A percentile compares a stretch with the other conserved stretches of the same genome.
phyloP scores from a whole-genome alignment of 1,139 yeast genomes.

The Zhuliangozyma parablackwelliae region DNA sequence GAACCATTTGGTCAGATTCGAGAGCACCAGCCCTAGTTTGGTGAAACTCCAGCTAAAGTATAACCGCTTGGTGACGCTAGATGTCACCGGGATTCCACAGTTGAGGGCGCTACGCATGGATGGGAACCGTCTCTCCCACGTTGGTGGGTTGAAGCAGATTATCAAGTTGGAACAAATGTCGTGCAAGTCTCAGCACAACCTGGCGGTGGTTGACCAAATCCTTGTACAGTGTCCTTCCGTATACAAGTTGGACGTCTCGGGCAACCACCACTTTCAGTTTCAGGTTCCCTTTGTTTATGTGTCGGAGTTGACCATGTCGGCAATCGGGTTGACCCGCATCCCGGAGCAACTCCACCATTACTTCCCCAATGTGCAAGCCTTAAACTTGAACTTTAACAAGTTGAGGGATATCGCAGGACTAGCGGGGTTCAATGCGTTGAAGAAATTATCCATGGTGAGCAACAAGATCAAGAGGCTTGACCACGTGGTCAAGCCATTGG shows the following conservation, averaged over 20 bases:
- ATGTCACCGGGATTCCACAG: constrained; percentile 29
- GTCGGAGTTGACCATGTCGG: constrained; percentile 38
- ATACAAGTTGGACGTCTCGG: constrained; percentile 35
- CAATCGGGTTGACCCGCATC: constrained; percentile 35
- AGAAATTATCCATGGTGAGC: constrained; percentile 41
- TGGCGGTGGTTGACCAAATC: constrained; percentile 16
- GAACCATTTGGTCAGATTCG: constrained; percentile 29
- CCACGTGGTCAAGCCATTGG: constrained; percentile 28
- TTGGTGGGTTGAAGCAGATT: constrained; percentile 25
- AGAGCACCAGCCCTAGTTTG: constrained; percentile 19
- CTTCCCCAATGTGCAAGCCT: constrained; percentile 45
- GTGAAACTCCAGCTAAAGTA: constrained; percentile 42
- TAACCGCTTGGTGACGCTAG: constrained; percentile 31
- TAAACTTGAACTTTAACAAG: constrained; percentile 50
- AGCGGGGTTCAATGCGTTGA: constrained; percentile 27
- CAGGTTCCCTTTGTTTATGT: constrained; percentile 31
- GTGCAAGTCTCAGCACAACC: constrained; percentile 30
- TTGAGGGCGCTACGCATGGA: constrained; percentile 46
- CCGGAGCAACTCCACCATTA: constrained; percentile 31
- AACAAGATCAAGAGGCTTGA: constrained; percentile 37
- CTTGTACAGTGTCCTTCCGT: constrained; percentile 18
- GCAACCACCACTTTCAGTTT: constrained; percentile 19
- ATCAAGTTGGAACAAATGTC: constrained; percentile 40
- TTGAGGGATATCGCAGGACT: constrained; percentile 28
- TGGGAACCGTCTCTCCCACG: constrained; percentile 30